Percentiles rank a stretch among this genome's conserved stretches.
These are phyloP conservation scores for Phytophthora nicotianae DNA, from an alignment of 352 stramenopile species.

Conservation along the genomic window DNA sequence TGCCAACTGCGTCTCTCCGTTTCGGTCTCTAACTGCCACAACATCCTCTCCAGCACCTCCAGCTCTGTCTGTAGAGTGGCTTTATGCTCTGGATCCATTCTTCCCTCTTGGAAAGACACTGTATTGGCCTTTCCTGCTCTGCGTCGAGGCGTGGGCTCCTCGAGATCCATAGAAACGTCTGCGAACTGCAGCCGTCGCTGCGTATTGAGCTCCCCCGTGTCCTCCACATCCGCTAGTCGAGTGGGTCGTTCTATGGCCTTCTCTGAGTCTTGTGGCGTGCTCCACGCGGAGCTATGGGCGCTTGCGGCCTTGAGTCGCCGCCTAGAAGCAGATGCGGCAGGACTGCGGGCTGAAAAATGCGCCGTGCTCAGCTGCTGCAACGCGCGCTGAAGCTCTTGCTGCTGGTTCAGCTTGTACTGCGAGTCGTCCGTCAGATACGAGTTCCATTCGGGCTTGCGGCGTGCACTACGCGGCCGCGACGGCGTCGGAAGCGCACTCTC, in stretches of 20 bases:
- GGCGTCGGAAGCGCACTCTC: slow-evolving; percentile 13
- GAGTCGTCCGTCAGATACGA: slow-evolving; percentile 52
- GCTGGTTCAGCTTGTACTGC: slow-evolving; percentile 55
- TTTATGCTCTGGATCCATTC: slow-evolving; percentile 22
- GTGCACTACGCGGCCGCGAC: slow-evolving; percentile 5
- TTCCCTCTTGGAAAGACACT: slow-evolving; percentile 39
- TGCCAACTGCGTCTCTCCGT: slow-evolving; percentile 36
- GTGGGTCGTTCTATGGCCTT: slow-evolving; percentile 6
- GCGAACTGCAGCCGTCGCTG: slow-evolving; percentile 27
- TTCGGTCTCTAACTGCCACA: slow-evolving; percentile 45
- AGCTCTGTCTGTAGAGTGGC: slow-evolving; percentile 42
- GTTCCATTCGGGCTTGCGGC: slow-evolving; percentile 52
- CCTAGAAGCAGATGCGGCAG: slow-evolving; percentile 12
- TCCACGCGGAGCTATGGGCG: slow-evolving; percentile 18
- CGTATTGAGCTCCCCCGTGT: slow-evolving; percentile 27
- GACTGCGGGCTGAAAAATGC: slow-evolving; percentile 44
- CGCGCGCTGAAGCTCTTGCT: slow-evolving; percentile 47
- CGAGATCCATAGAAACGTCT: slow-evolving; percentile 28
- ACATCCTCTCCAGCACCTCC: slow-evolving; percentile 47
- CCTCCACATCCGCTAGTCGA: slow-evolving; percentile 13
- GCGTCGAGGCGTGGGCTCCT: slow-evolving; percentile 19
- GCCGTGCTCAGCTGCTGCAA: slow-evolving; percentile 48
- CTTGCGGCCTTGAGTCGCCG: slow-evolving; percentile 5
- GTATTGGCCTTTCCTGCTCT: slow-evolving; percentile 3
- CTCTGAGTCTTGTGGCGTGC: slow-evolving; percentile 10